Percentiles rank a stretch among this genome's conserved stretches.
phyloP scores from a whole-genome alignment of 768 basidiomycete genomes.

The Brasilioporus rufonigricans region DNA sequence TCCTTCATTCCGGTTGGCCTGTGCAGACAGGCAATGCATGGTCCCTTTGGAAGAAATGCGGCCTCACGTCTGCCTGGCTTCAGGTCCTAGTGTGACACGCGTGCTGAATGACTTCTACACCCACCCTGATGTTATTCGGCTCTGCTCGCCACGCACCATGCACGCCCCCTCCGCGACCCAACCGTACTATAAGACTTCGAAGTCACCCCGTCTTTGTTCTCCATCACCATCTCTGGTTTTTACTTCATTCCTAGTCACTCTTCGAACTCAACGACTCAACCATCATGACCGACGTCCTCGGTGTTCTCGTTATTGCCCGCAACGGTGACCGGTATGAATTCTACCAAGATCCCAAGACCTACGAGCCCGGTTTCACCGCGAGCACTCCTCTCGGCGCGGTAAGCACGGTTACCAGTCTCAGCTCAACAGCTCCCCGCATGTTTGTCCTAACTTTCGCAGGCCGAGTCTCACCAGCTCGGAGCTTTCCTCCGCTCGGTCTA shows the following conservation, averaged over 20 bases:
- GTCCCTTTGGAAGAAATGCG: constrained; percentile 29
- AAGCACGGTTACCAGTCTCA: constrained; percentile 17
- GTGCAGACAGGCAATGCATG: constrained; percentile 27
- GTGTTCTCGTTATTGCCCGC: constrained; percentile 74
- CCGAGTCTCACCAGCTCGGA: constrained; percentile 67
- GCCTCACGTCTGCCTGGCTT: constrained; percentile 33
- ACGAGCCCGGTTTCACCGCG: constrained; percentile 59
- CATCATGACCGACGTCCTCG: constrained; percentile 55
- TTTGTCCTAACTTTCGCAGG: constrained; percentile 35
- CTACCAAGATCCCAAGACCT: constrained; percentile 70
- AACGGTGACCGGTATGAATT: constrained; percentile 73
- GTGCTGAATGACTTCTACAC: constrained; percentile 20
- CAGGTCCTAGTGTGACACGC: constrained; percentile 24
- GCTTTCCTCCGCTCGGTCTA: constrained; percentile 60
- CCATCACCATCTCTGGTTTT: constrained; percentile 19
- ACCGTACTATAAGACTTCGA: constrained; percentile 25
- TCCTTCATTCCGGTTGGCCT: constrained; percentile 32
- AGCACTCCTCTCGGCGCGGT: constrained; percentile 78
- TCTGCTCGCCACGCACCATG: constrained; percentile 26
- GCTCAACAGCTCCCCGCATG: not conserved
- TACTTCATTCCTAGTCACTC: constrained; percentile 15
- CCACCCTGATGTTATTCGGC: constrained; percentile 26
- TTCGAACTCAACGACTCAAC: constrained; percentile 11
- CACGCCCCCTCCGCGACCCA: constrained; percentile 26
- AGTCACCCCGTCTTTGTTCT: constrained; percentile 3